Conservation (phyloP, 108 stramenopile species). For the Seminavis robusta region DNA sequence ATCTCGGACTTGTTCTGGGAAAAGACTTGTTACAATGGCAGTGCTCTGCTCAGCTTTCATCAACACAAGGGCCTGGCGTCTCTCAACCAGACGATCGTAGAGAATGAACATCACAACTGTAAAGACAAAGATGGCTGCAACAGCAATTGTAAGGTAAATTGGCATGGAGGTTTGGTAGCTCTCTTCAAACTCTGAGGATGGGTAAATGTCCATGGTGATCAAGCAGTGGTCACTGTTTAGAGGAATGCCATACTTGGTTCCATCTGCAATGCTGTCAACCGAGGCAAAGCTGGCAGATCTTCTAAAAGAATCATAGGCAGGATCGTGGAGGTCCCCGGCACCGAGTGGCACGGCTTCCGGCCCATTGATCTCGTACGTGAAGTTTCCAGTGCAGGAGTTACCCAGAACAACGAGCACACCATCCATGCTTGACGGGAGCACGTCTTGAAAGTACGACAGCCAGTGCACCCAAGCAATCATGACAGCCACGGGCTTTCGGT, state of each 20-base stretch:
- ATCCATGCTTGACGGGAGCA: too few relatives aligned
- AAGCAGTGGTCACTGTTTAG: too few relatives aligned
- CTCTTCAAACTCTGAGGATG: not conserved
- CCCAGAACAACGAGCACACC: too few relatives aligned
- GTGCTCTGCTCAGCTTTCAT: constrained; percentile 9
- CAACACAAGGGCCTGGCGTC: constrained; percentile 11
- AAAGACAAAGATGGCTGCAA: constrained; percentile 6
- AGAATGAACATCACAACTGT: constrained; percentile 6
- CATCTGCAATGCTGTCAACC: too few relatives aligned
- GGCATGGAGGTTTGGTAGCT: not conserved
- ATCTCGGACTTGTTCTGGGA: constrained; percentile 27
- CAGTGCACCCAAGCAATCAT: too few relatives aligned
- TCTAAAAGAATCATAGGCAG: too few relatives aligned
- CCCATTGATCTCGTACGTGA: constrained; percentile 26
- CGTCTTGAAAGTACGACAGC: too few relatives aligned
- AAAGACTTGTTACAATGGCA: constrained; percentile 19
- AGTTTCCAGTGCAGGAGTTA: constrained; percentile 13
- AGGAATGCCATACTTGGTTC: too few relatives aligned
- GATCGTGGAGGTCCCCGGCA: constrained; percentile 41
- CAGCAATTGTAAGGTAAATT: not conserved
- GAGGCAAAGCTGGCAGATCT: too few relatives aligned
- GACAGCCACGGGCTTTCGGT: too few relatives aligned
- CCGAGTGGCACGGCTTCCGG: constrained; percentile 24
- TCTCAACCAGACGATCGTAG: constrained; percentile 20
- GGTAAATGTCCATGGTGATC: not conserved